phyloP scores from a whole-genome alignment of 495 filamentous ascomycete genomes.

The Hypoxylon subgilvum region DNA sequence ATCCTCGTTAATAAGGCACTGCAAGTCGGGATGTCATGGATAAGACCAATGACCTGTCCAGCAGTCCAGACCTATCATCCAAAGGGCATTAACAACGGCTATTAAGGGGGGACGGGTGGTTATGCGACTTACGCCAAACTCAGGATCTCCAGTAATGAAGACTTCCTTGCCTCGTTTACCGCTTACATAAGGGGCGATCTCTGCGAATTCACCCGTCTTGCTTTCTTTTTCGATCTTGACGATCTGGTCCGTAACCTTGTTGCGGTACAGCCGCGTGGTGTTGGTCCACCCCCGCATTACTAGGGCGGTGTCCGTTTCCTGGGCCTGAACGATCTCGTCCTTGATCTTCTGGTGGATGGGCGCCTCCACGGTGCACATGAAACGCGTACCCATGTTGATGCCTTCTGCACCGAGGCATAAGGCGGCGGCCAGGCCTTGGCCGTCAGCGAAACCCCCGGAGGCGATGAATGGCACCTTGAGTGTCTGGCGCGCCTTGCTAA shows the following conservation, averaged over 20 bases:
- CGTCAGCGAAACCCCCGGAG: slow-evolving; percentile 93
- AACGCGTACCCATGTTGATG: slow-evolving; percentile 94
- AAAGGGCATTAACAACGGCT: slow-evolving; percentile 1
- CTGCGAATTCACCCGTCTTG: slow-evolving; percentile 84
- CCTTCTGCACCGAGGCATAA: slow-evolving; percentile 88
- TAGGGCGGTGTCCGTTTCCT: slow-evolving; percentile 89
- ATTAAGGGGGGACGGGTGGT: slow-evolving; percentile 1
- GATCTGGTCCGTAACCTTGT: slow-evolving; percentile 83
- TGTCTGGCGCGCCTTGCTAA: slow-evolving; percentile 82
- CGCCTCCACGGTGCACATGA: slow-evolving; percentile 91
- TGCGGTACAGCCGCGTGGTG: slow-evolving; percentile 84
- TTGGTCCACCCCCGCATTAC: slow-evolving; percentile 92
- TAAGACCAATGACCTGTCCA: slow-evolving; percentile 69
- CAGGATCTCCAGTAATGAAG: slow-evolving; percentile 88
- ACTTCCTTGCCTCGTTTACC: slow-evolving; percentile 91
- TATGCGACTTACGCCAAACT: slow-evolving; percentile 76
- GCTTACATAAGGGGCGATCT: slow-evolving; percentile 88
- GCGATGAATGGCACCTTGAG: slow-evolving; percentile 92
- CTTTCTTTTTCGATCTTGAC: slow-evolving; percentile 84
- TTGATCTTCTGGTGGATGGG: slow-evolving; percentile 95
- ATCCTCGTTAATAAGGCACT: slow-evolving; percentile 61
- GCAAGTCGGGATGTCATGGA: slow-evolving; percentile 69
- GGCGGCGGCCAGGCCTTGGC: slow-evolving; percentile 92
- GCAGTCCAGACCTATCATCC: slow-evolving; percentile 64
- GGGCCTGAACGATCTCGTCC: slow-evolving; percentile 83